Evolutionary conservation across 2,329 filamentous ascomycete species (phyloP).

Genomic region (Epicoccum sorghinum): DNA sequence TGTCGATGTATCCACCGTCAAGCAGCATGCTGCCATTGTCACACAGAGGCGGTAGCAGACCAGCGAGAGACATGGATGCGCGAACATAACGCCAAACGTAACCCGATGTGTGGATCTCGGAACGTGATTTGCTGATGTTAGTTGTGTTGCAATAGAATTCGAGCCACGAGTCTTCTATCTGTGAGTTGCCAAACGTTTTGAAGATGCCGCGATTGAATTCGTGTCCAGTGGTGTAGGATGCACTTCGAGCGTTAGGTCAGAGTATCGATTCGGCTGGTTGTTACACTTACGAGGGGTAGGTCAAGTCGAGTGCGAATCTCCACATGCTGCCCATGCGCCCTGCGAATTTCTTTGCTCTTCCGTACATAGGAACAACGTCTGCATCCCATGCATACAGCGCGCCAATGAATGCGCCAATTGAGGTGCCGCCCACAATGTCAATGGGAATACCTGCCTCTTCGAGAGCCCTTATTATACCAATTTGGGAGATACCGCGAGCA

Average conservation of each 20-base stretch:
- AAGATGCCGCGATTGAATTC: slow-evolving; percentile 99
- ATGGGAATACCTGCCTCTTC: slow-evolving; percentile 97
- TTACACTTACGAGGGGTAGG: slow-evolving; percentile 75
- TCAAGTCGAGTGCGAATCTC: slow-evolving; percentile 95
- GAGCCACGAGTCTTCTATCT: slow-evolving; percentile 99
- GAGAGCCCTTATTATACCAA: slow-evolving; percentile 91
- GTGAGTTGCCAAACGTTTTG: slow-evolving; percentile 95
- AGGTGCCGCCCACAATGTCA: slow-evolving; percentile 93
- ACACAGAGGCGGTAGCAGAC: slow-evolving; percentile 88
- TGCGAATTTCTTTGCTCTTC: slow-evolving; percentile 94
- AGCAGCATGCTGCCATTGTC: slow-evolving; percentile 97
- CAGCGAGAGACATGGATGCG: slow-evolving; percentile 95
- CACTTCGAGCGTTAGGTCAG: slow-evolving; percentile 47
- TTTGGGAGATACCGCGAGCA: slow-evolving; percentile 87
- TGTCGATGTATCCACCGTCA: slow-evolving; percentile 96
- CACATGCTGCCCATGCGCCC: slow-evolving; percentile 99
- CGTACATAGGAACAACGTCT: slow-evolving; percentile 96
- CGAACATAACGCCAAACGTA: slow-evolving; percentile 98
- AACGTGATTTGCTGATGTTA: slow-evolving; percentile 92
- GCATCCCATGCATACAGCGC: slow-evolving; percentile 95
- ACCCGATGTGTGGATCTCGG: slow-evolving; percentile 92
- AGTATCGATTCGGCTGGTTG: background rate
- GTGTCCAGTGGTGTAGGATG: slow-evolving; percentile 96
- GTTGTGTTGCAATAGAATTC: slow-evolving; percentile 99
- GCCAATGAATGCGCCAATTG: slow-evolving; percentile 94